These are phyloP conservation scores for Barbarea vulgaris DNA, from an alignment of 345 rosid genomes.

Conservation along the genomic window DNA sequence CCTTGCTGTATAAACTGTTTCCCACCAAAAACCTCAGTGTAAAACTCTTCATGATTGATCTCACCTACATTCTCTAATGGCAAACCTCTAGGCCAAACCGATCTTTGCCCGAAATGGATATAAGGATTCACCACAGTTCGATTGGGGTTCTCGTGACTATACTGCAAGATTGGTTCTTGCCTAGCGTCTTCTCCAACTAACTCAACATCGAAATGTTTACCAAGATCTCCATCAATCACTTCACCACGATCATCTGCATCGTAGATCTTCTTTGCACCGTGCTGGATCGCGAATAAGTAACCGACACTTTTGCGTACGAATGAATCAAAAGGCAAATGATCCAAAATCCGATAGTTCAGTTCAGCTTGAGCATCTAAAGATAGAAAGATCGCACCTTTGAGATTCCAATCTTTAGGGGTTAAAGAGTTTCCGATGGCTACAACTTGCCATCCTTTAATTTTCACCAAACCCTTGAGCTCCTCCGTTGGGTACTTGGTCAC, in stretches of 20 bases:
- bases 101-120: conserved; percentile 92
- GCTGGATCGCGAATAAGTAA: conserved; percentile 92
- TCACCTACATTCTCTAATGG: conserved; percentile 92
- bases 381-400: conserved; percentile 85
- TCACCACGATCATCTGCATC: conserved; percentile 92
- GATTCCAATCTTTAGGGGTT: conserved; percentile 82
- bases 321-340: conserved; percentile 76
- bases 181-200: conserved; percentile 82
- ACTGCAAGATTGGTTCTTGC: conserved; percentile 80
- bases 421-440: conserved; percentile 79
- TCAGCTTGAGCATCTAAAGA: conserved; percentile 80
- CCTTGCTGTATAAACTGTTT: conserved; percentile 96
- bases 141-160: conserved; percentile 82
- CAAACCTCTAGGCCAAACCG: conserved; percentile 98
- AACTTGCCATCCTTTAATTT: conserved; percentile 88
- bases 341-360: conserved; percentile 63
- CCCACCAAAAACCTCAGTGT: conserved; percentile 90
- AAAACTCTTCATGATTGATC: conserved; percentile 79
- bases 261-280: conserved; percentile 89
- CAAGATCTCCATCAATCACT: conserved; percentile 79
- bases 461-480: conserved; percentile 55
- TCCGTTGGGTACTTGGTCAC: conserved; percentile 78
- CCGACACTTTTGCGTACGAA: conserved; percentile 83
- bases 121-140: conserved; percentile 86
- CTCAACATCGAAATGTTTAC: conserved; percentile 91